Percentiles rank a stretch among this genome's conserved stretches.
These are phyloP conservation scores for Mimosa bimucronata DNA, from an alignment of 306 rosid genomes.

Conservation along the genomic window DNA sequence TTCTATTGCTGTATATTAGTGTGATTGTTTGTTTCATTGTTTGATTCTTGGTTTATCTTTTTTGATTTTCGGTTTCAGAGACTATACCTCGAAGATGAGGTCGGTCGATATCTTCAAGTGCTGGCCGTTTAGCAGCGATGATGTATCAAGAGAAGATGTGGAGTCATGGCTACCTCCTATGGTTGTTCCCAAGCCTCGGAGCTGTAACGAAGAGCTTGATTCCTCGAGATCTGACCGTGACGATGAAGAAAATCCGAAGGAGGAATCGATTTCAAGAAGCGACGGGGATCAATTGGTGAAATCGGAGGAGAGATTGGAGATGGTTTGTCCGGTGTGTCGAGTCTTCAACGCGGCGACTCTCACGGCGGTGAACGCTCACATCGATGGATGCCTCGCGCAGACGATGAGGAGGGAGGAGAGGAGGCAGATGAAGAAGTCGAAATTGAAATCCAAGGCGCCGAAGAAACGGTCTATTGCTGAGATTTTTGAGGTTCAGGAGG, in stretches of 20 bases:
- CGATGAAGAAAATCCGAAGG: neutral
- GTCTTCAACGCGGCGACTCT: constrained; percentile 62
- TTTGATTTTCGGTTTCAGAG: constrained; percentile 37
- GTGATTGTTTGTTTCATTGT: too few relatives aligned
- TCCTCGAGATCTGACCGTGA: constrained; percentile 34
- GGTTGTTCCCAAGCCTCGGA: constrained; percentile 46
- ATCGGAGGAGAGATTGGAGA: constrained; percentile 52
- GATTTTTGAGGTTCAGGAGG: constrained; percentile 56
- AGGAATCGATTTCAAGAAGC: constrained; percentile 31
- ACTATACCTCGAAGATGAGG: constrained; percentile 62
- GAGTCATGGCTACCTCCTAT: constrained; percentile 63
- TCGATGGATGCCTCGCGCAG: constrained; percentile 62
- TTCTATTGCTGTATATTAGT: neutral
- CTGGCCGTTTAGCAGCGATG: constrained; percentile 53
- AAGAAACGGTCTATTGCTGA: constrained; percentile 90
- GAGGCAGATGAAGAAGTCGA: constrained; percentile 50
- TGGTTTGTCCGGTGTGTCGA: constrained; percentile 76
- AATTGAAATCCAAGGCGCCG: constrained; percentile 61
- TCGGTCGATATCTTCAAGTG: constrained; percentile 48
- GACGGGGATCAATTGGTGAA: constrained; percentile 15
- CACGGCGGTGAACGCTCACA: constrained; percentile 67
- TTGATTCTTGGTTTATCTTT: neutral
- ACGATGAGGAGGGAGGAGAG: constrained; percentile 48
- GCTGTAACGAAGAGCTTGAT: constrained; percentile 56
- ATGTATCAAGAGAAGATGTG: constrained; percentile 27